Evolutionary conservation across 345 rosid species (phyloP), one percentile per base, ranked within the genome.

Genomic region (Moringa oleifera): DNA sequence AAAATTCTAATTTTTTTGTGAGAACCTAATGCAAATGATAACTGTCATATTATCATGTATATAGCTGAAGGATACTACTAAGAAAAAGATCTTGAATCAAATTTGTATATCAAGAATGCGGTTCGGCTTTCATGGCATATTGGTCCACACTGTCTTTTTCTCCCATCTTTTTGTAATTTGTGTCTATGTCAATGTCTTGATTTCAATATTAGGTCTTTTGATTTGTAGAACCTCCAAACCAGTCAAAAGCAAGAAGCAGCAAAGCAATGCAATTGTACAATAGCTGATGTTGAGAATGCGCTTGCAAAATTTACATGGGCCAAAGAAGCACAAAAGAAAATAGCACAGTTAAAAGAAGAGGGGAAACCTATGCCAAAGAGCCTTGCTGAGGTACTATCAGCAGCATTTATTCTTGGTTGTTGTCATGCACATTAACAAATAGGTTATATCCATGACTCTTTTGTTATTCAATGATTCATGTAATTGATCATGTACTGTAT

Each of bases 221-320:
- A 75, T 77, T 74, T 85, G 77, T 80, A 94, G 99, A 90, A 86
- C 75, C 81, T 94, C 41, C 82, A 83, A 88, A 62, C 65, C 49
- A 78, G 77, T 74, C 95, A 90, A 20, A 94, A 93, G 73, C 85
- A 84, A 80, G 94, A 79, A 66, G 94, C 95, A 0, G 96, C 97
- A 23, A 84, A 83, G 73, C 83, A 73, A 11, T 94, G 90, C 58
- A 80, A 85, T 18, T 88, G 99, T 68, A 83, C 97, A 0, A 72
- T 86, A 57, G 80, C 83, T 17, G 99, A 94, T 18, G 91, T 94
- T 22, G 97, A 94, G 79, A 85, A 77, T 52, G 83, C 90, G 0
- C 80, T 90, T 64, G 75, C 97, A 0, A 91, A 86, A 73, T 90
- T 86, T 68, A 82, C 85, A 1, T 90, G 97, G 99, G 97, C 92